Evolutionary conservation across 352 stramenopile species (phyloP).

Genomic region (Aphanomyces invadans): DNA sequence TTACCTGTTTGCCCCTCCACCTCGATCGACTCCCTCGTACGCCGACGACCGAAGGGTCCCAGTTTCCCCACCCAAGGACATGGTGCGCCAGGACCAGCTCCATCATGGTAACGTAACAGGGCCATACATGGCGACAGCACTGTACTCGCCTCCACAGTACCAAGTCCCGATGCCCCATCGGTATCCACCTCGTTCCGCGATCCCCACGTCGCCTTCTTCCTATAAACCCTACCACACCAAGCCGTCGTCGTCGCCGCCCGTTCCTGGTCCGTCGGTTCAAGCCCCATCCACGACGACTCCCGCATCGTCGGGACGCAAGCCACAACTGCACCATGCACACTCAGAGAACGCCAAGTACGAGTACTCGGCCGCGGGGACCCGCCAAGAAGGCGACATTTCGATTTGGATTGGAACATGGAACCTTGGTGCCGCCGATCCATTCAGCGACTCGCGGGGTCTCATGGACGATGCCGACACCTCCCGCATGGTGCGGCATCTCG

Average conservation of each 20-base stretch:
- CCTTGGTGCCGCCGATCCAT: slow-evolving; percentile 73
- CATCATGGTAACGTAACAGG: too few relatives aligned
- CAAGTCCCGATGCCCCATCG: not conserved
- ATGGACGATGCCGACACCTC: slow-evolving; percentile 67
- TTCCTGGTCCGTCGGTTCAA: not conserved
- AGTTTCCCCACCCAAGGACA: too few relatives aligned
- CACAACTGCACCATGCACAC: not conserved
- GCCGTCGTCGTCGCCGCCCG: not conserved
- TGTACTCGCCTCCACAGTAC: not conserved
- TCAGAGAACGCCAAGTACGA: not conserved
- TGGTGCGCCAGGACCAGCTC: not conserved
- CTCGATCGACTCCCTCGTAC: not conserved
- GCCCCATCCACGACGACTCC: not conserved
- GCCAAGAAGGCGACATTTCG: slow-evolving; percentile 38
- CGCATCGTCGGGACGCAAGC: not conserved
- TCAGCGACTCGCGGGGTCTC: slow-evolving; percentile 57
- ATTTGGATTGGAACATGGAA: slow-evolving; percentile 86
- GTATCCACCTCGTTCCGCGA: too few relatives aligned
- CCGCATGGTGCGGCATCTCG: slow-evolving; percentile 61
- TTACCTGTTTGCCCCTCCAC: too few relatives aligned
- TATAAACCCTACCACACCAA: too few relatives aligned
- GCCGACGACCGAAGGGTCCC: too few relatives aligned
- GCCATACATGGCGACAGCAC: not conserved
- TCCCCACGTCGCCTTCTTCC: too few relatives aligned
- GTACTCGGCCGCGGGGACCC: not conserved